A percentile compares a stretch with the other conserved stretches of the same genome.
Evolutionary conservation across 306 rosid species (phyloP).

Genomic region (Hippophae rhamnoides): DNA sequence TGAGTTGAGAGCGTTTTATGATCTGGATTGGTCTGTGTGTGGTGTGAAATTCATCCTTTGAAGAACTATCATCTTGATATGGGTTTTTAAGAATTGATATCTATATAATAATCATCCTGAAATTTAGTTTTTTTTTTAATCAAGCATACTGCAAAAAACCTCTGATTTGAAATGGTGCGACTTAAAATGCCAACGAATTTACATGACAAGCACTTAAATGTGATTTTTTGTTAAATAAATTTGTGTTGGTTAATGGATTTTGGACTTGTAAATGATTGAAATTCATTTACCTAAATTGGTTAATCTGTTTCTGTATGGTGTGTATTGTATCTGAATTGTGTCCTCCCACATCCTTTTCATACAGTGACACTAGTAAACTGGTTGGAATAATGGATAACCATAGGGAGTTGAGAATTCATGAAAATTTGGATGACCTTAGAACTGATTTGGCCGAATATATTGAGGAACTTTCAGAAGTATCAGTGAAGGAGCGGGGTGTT

Average conservation of each 20-base stretch:
- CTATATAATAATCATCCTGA: constrained; percentile 18
- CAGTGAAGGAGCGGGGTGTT: constrained; percentile 83
- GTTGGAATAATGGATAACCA: constrained; percentile 44
- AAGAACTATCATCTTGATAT: constrained; percentile 13
- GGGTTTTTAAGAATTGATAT: constrained; percentile 25
- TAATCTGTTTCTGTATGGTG: too few species aligned
- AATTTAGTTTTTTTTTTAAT: too few species aligned
- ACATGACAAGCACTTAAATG: too few species aligned
- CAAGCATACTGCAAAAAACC: too few species aligned
- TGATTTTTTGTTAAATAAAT: too few species aligned
- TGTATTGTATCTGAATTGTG: too few species aligned
- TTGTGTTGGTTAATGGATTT: too few species aligned
- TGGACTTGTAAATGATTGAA: too few species aligned
- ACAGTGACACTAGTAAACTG: constrained; percentile 16
- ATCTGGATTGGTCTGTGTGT: constrained; percentile 37
- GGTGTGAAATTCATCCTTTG: constrained; percentile 11
- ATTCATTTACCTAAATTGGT: too few species aligned
- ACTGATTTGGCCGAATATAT: constrained; percentile 81
- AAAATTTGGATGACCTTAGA: constrained; percentile 80
- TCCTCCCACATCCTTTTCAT: neutral
- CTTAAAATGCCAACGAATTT: too few species aligned
- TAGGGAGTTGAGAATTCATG: constrained; percentile 68
- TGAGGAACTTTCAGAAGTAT: constrained; percentile 72
- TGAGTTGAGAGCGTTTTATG: constrained; percentile 32
- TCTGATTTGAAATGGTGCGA: too few species aligned